phyloP scores from a whole-genome alignment of 805 yeast genomes.

The Wickerhamiella shivajii region DNA sequence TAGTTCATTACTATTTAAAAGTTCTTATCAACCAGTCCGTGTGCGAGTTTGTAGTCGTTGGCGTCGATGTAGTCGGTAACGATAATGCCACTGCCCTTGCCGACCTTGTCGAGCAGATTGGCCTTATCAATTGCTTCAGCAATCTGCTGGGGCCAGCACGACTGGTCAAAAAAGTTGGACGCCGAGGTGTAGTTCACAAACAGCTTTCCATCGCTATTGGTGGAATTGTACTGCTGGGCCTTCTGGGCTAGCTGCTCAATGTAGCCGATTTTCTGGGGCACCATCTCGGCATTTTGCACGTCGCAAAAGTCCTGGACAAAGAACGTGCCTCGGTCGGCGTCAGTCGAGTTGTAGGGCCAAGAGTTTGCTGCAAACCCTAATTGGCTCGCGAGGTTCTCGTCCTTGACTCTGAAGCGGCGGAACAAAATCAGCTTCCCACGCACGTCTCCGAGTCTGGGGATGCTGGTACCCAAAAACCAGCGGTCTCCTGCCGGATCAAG shows the following conservation, averaged over 20 bases:
- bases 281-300: conserved; percentile 36
- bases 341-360: conserved; percentile 53
- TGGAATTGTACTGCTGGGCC: conserved; percentile 36
- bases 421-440: conserved; percentile 56
- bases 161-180: conserved; percentile 52
- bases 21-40: conserved; percentile 4
- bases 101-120: conserved; percentile 15
- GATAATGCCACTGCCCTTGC: conserved; percentile 46
- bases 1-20: too few species aligned
- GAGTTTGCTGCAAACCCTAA: conserved; percentile 55
- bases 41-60: conserved; percentile 41
- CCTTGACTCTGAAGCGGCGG: conserved; percentile 53
- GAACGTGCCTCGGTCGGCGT: conserved; percentile 47
- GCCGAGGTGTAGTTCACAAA: conserved; percentile 63
- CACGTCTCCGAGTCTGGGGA: conserved; percentile 46
- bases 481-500: conserved; percentile 34
- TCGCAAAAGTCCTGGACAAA: conserved; percentile 68
- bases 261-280: conserved; percentile 40
- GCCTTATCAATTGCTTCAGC: conserved; percentile 33
- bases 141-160: conserved; percentile 62
- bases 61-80: conserved; percentile 54
- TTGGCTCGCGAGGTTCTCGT: conserved; percentile 26
- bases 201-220: conserved; percentile 36
- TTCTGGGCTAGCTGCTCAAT: conserved; percentile 40
- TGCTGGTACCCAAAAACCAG: conserved; percentile 43